Base-by-base conservation (phyloP, 106 monocot species). In the Alisma plantagoaquatica region DNA sequence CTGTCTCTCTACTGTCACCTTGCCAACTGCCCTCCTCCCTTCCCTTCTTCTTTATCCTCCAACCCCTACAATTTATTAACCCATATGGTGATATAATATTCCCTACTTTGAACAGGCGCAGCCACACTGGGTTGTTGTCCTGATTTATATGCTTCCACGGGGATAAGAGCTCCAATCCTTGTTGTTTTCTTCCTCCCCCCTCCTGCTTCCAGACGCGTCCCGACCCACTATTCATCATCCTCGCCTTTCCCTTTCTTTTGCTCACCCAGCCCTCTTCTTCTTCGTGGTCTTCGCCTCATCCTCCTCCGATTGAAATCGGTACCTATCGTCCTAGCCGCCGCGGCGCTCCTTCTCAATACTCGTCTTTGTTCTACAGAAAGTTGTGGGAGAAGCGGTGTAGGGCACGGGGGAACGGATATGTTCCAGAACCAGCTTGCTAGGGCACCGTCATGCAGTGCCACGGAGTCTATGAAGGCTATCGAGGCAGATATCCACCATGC, bases 401-500 rank as follows among this genome's bases (percentile, higher is more conserved):
- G 1, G 23, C 45, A 29, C 11, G 21, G 51, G 51, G 10, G n/a
- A 16, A 15, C 3, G 22, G 57, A 4, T 51, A 67, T 67, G 67
- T 59, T 49, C 46, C 67, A 67, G 50, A 67, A 49, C 35, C 19
- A 50, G 49, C 10, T 41, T 14, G 28, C 25, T 10, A 25, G 53
- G 15, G 22, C 51, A 17, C 15, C 24, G 32, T 51, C 57, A 10
- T 42, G 27, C 1, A 27, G 43, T 35, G 21, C 27, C 58, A 35
- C 58, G 28, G 58, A 59, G 38, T 57, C 67, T 19, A 57, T 67
- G 25, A 52, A 41, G 29, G 49, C 24, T 27, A 14, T 63, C 17
- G 63, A 63, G 31, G 63, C 51, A 38, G 63, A 63, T 19, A 52
- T 63, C 17, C 65, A 65, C 11, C 67, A 67, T 51, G 67, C 67